Base-by-base conservation (phyloP, 768 basidiomycete genomes). In the Boletus huronensis region DNA sequence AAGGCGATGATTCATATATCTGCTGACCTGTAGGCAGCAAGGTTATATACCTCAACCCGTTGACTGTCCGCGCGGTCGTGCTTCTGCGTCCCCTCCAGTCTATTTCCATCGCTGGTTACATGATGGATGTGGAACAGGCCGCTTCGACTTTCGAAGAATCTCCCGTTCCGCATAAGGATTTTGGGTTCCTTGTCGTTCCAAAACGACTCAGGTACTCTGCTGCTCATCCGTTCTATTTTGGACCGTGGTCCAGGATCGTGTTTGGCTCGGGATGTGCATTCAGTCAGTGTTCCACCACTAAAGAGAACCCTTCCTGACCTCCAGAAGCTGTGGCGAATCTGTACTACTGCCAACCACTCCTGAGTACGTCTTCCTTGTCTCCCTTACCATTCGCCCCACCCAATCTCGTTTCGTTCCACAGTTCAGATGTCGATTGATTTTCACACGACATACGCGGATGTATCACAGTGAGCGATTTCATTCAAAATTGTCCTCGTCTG, bases 281-380 rank as follows among this genome's bases (percentile, higher is more conserved):
- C 21, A 64, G 63, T 65, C 13, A 43, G 63, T 62, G 8, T 21
- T 46, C 14, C 13, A 13, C 43, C 25, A 7, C 19, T 7, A 23
- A 35, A 19, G 25, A 3, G 8, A 25, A 28, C 8, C 1, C n/a
- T 39, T 13, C 34, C 57, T 65, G n/a, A 62, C 52, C 3, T 49
- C 35, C 13, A 10, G 41, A 56, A 64, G 63, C 54, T 48, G 83
- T 83, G 25, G 79, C 83, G 14, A 92, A 91, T 64, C 65, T 92
- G 48, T 93, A 91, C 64, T 93, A 91, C 58, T 87, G 84, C 55
- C 87, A 90, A 69, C 90, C 90, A 3, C 70, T 93, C 57, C 72
- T 91, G 9, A 87, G 89, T 83, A 62, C 57, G 77, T 72, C 58
- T 28, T 23, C 6, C 26, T 10, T 21, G 1, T 29, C 42, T 14